Base-by-base conservation (phyloP, 2,329 filamentous ascomycete species). In the Colletotrichum musae region DNA sequence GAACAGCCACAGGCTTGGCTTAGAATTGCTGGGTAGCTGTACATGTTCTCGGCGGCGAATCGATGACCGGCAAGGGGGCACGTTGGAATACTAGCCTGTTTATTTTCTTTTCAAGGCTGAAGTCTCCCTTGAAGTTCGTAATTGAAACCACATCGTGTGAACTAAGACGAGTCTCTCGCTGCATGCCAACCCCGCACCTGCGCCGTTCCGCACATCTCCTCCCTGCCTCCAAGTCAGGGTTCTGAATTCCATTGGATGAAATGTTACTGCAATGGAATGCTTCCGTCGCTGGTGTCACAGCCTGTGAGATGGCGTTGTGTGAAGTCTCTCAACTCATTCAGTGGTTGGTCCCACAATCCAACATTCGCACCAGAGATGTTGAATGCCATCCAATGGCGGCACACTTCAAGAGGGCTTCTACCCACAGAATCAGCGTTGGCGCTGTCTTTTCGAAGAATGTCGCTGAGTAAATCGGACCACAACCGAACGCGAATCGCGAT, bases 41-140 rank as follows among this genome's bases (percentile, higher is more conserved):
- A 10, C 32, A 36, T 10, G 32, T 36, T 36, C 3, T 36, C 32
- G 32, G 32, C 32, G 10, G 32, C 13, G 41, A 43, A 60, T 24
- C 47, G n/a, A 28, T 43, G 51, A 32, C 36, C 41, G 13, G 32
- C 47, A 28, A 51, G 28, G 32, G 18, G 47, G 28, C 58, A 60
- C 13, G 58, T 43, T 43, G 4, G 16, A 43, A 15, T 13, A 15
- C 5, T 2, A 4, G 13, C 41, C 13, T 4, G 13, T 15, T 2
- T 39, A 13, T 4, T 5, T 39, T n/a, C 10, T 4, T 5, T 39
- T n/a, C 10, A 43, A 43, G 41, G 41, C 41, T 15, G 16, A 6
- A 43, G 41, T n/a, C 41, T 43, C 41, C 41, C 41, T 43, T 13
- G 16, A n/a, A 43, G 13, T 5, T 6, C 13, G 13, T 15, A n/a